phyloP scores from a whole-genome alignment of 1,284 basidiomycete species.

The Irpex sp. region DNA sequence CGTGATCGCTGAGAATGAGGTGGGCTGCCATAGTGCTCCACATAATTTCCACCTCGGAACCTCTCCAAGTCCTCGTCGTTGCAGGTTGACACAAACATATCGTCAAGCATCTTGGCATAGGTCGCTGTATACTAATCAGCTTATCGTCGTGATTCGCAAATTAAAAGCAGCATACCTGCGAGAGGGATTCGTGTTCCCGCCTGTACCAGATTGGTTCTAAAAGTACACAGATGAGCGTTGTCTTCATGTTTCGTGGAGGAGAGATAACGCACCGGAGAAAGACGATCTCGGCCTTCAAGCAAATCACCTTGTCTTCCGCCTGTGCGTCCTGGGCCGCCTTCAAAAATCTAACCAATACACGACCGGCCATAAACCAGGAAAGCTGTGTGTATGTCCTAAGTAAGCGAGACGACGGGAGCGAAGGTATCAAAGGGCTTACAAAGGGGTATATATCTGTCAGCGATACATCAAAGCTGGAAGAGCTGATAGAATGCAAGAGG shows the following conservation, averaged over 20 bases:
- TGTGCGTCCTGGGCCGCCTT: slow-evolving; percentile 51
- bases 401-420: not conserved
- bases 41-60: not conserved
- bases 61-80: not conserved
- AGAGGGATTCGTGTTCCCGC: slow-evolving; percentile 60
- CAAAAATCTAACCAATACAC: slow-evolving; percentile 57
- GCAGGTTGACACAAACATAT: slow-evolving; percentile 5
- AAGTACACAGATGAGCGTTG: slow-evolving; percentile 4
- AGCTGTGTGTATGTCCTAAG: slow-evolving; percentile 36
- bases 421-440: slow-evolving; percentile 28
- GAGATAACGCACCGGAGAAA: slow-evolving; percentile 51
- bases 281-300: slow-evolving; percentile 52
- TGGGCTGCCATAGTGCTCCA: not conserved
- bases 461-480: slow-evolving; percentile 66
- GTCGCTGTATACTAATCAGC: slow-evolving; percentile 1
- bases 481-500: slow-evolving; percentile 56
- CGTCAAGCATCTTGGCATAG: slow-evolving; percentile 6
- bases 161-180: slow-evolving; percentile 34
- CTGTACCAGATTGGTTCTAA: slow-evolving; percentile 41
- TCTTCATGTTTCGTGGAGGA: not conserved
- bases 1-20: not conserved
- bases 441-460: slow-evolving; percentile 54
- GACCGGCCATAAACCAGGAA: slow-evolving; percentile 59
- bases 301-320: slow-evolving; percentile 46
- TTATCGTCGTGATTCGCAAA: not conserved